Evolutionary conservation across 495 filamentous ascomycete genomes (phyloP), one percentile per base, ranked within the genome.

Genomic region (Bacidia gigantensis): DNA sequence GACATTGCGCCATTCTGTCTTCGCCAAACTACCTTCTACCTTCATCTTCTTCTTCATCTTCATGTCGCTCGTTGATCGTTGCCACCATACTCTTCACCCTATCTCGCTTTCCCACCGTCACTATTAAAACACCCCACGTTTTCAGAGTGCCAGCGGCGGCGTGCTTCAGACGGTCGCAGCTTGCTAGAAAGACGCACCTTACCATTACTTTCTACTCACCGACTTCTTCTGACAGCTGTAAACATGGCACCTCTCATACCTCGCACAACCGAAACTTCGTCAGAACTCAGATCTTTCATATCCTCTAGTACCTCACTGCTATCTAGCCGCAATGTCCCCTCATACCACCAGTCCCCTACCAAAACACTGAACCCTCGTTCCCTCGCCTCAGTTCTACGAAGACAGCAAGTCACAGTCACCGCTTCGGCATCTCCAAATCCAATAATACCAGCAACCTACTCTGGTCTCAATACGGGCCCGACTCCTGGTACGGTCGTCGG

Each of bases 401-500:
- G 60, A 23, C 59, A 61, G 48, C 39, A 48, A 32, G 51, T 50
- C 24, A 43, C 40, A 26, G 29, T 53, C 7, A 22, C 47, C 2
- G 25, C 48, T 25, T 9, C 49, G 44, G n/a, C 39, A 11, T 35
- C 40, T 21, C 35, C 41, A n/a, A 46, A 38, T 53, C 71, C 71
- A 21, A 45, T 63, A 52, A 80, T 94, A 58, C 84, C 86, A 3
- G 70, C 80, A 39, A 75, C 75, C 53, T 94, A 94, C 73, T 75
- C 76, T 24, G 67, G 72, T 46, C 69, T 79, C 18, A 62, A 78
- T 60, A 59, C 63, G 46, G 75, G 81, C 11, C 86, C 83, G 0
- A 21, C 70, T 3, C 73, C 89, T 0, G 89, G 87, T 32, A 76
- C 79, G 18, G 77, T 95, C n/a, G 87, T 73, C 12, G 89, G 87